Conservation (phyloP, 177 flowering plant species). For the Vitis hybrid region DNA sequence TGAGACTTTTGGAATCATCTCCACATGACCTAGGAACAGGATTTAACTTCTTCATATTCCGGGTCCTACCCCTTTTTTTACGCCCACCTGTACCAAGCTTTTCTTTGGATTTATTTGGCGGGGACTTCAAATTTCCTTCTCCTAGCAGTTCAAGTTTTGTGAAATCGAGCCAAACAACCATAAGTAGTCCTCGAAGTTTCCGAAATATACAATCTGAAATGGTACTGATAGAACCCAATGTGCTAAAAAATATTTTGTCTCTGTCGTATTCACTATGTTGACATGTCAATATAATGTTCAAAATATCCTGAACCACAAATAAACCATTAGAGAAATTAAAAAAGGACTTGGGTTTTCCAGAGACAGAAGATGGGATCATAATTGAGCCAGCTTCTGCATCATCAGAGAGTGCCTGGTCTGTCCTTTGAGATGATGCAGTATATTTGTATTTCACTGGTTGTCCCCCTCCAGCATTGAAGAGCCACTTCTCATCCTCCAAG, state of each 20-base stretch:
- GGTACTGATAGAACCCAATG: conserved; percentile 58
- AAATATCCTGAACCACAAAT: conserved; percentile 64
- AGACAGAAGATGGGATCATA: conserved; percentile 23
- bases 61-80: conserved; percentile 62
- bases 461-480: conserved; percentile 25
- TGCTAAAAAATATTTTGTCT: conserved; percentile 68
- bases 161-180: conserved; percentile 77
- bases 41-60: conserved; percentile 43
- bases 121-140: conserved; percentile 37
- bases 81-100: conserved; percentile 41
- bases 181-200: conserved; percentile 70
- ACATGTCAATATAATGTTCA: conserved; percentile 31
- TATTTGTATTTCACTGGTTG: conserved; percentile 22
- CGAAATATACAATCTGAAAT: conserved; percentile 65
- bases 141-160: conserved; percentile 74
- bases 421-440: conserved; percentile 19
- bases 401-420: conserved; percentile 13
- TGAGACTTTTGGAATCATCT: conserved; percentile 22
- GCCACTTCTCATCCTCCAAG: conserved; percentile 35
- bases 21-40: conserved; percentile 22
- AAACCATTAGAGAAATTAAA: conserved; percentile 35
- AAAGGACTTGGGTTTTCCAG: conserved; percentile 30
- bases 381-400: conserved; percentile 36
- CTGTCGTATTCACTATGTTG: conserved; percentile 29
- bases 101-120: conserved; percentile 41